Conservation (phyloP, 495 filamentous ascomycete genomes). For the Cladorrhinum samala region DNA sequence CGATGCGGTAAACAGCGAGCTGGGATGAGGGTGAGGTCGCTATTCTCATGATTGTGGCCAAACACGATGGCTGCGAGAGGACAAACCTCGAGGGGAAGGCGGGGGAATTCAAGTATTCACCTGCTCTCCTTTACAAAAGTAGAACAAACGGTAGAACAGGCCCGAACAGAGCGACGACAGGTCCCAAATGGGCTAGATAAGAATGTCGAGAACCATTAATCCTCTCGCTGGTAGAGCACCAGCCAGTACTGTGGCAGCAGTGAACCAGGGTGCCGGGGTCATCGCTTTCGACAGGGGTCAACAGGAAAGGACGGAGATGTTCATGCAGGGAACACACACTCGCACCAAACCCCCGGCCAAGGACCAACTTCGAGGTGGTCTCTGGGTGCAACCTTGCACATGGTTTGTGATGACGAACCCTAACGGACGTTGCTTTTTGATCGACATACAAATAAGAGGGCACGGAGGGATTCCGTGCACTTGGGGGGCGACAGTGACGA, state of each 20-base stretch:
- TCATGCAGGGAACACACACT: background rate
- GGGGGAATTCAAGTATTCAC: constrained; percentile 13
- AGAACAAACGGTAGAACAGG: constrained; percentile 1
- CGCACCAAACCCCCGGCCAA: background rate
- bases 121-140: background rate
- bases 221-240: background rate
- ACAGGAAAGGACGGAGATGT: background rate
- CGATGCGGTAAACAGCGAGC: background rate
- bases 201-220: no score
- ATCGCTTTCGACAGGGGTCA: background rate
- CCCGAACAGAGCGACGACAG: constrained; percentile 1
- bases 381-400: background rate
- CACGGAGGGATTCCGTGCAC: background rate
- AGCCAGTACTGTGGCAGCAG: background rate
- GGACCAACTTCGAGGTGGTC: background rate
- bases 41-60: background rate
- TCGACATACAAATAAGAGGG: background rate
- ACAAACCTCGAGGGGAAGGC: constrained; percentile 1
- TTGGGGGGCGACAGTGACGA: background rate
- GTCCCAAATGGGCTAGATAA: constrained; percentile 6
- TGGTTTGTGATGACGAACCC: no score
- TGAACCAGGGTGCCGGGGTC: background rate
- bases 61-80: background rate
- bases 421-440: no score
- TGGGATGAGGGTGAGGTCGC: background rate